Percentiles rank a stretch among this genome's conserved stretches.
Conservation (phyloP, 75 land plant genomes). For the Pinus taeda region DNA sequence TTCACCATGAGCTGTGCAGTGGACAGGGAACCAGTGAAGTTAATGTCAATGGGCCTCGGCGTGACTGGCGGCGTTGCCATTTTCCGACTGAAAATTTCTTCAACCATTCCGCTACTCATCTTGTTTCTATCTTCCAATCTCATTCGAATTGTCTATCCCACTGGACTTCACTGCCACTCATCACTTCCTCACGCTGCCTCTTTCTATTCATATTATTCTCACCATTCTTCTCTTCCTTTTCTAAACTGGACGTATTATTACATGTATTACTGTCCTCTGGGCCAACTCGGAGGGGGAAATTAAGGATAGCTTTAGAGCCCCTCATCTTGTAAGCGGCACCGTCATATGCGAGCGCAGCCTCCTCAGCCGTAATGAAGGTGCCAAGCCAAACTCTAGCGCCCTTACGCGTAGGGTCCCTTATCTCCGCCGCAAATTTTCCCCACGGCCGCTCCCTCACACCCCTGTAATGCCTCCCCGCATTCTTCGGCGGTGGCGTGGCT, state of each 20-base stretch:
- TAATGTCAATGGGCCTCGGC: too few species aligned
- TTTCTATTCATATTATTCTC: neutral
- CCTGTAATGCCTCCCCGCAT: slow-evolving; percentile 17
- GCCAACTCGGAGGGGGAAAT: slow-evolving; percentile 9
- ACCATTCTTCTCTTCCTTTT: neutral
- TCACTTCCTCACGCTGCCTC: neutral
- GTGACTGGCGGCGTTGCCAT: too few species aligned
- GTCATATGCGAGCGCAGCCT: slow-evolving; percentile 11
- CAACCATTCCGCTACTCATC: too few species aligned
- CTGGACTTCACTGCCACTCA: too few species aligned
- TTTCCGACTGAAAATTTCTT: too few species aligned
- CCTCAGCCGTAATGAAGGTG: slow-evolving; percentile 22
- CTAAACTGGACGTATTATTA: neutral
- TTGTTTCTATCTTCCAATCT: too few species aligned
- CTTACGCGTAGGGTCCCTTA: slow-evolving; percentile 39
- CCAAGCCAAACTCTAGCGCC: slow-evolving; percentile 53
- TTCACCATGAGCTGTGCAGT: too few species aligned
- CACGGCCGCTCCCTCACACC: slow-evolving; percentile 53
- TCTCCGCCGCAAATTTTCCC: slow-evolving; percentile 50
- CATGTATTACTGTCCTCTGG: neutral
- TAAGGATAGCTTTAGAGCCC: slow-evolving; percentile 18
- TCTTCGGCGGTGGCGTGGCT: neutral
- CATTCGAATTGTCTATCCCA: too few species aligned
- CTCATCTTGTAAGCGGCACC: slow-evolving; percentile 22
- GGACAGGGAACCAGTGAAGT: too few species aligned